Conservation (phyloP, 306 rosid species). For the Biancaea sappan region DNA sequence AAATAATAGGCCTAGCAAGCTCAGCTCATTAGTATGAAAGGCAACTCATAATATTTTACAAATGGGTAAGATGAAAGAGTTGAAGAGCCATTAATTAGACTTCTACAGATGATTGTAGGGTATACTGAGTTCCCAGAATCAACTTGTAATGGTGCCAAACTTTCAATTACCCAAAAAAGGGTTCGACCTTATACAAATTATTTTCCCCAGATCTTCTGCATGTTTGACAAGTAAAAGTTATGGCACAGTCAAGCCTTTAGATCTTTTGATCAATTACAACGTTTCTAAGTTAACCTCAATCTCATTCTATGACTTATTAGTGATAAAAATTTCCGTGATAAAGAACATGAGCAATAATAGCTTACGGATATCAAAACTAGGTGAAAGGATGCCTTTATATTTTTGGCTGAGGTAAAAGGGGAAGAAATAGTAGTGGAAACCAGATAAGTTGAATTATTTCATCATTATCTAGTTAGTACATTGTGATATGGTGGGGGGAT, state of each 20-base stretch:
- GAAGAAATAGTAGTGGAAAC: neutral
- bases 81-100: neutral
- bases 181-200: neutral
- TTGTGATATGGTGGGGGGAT: neutral
- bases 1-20: neutral
- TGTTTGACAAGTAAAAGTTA: neutral
- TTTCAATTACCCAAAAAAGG: neutral
- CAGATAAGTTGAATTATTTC: neutral
- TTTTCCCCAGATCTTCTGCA: neutral
- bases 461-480: neutral
- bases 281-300: neutral
- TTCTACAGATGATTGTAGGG: neutral
- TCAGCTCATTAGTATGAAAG: neutral
- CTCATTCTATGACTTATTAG: neutral
- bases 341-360: neutral
- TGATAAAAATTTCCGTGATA: neutral
- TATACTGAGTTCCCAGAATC: neutral
- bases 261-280: neutral
- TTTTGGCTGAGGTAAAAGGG: neutral
- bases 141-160: neutral
- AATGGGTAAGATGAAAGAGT: neutral
- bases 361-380: neutral
- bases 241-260: neutral
- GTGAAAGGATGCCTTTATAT: neutral
- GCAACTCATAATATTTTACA: neutral